These are phyloP conservation scores for Syzygium grande DNA, from an alignment of 345 rosid species.

Conservation along the genomic window DNA sequence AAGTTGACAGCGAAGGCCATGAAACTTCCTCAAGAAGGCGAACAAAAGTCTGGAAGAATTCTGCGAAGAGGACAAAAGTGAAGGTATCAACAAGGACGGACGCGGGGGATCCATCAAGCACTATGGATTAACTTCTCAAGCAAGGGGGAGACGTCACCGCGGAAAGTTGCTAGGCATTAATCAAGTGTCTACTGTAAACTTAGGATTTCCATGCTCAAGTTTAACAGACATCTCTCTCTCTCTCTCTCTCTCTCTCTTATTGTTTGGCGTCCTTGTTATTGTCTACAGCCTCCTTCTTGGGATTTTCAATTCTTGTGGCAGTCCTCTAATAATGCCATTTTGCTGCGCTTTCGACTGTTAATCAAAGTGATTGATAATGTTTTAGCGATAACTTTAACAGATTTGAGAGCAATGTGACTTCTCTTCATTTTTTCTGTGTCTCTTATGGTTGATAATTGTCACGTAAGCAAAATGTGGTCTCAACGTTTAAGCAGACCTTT, in stretches of 20 bases:
- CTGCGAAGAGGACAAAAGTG: background rate
- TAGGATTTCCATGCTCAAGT: background rate
- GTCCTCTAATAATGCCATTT: background rate
- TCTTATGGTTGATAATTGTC: background rate
- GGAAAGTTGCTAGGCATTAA: background rate
- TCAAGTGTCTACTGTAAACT: background rate
- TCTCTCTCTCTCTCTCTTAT: background rate
- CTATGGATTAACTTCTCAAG: background rate
- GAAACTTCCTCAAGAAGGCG: background rate
- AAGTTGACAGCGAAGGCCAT: background rate
- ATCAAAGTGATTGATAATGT: background rate
- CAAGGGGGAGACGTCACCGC: background rate
- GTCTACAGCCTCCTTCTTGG: background rate
- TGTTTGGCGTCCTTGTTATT: background rate
- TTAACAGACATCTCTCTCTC: background rate
- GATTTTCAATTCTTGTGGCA: background rate
- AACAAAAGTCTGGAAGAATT: background rate
- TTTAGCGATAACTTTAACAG: background rate
- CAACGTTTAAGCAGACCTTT: background rate
- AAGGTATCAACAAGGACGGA: background rate
- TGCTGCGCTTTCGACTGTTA: background rate
- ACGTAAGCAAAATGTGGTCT: background rate
- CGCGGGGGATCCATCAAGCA: background rate
- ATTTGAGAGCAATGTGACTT: background rate
- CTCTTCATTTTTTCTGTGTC: background rate